Conservation (phyloP, 73 alveolate genomes). For the Durusdinium trenchii region DNA sequence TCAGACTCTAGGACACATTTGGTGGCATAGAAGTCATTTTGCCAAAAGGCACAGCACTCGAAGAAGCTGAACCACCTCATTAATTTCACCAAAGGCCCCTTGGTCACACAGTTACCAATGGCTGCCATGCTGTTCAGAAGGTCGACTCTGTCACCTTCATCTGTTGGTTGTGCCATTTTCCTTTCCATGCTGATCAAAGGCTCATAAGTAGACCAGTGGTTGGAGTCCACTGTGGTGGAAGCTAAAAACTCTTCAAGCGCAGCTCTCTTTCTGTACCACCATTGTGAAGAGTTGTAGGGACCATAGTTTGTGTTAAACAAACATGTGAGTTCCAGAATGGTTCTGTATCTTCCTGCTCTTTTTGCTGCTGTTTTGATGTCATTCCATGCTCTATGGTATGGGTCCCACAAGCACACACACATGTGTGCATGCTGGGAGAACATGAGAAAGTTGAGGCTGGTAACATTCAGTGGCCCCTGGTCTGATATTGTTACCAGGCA, state of each 20-base stretch:
- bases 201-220: background rate
- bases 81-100: background rate
- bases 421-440: background rate
- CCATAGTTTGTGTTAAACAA: background rate
- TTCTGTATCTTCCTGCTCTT: background rate
- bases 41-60: background rate
- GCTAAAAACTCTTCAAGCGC: background rate
- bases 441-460: background rate
- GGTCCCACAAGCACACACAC: background rate
- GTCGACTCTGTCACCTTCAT: background rate
- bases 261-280: background rate
- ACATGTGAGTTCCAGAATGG: background rate
- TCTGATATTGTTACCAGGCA: background rate
- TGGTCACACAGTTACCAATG: background rate
- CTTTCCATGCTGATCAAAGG: conserved; percentile 25
- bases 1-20: background rate
- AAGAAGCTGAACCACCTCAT: background rate
- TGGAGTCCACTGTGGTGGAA: too few relatives aligned
- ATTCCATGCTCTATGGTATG: conserved; percentile 31
- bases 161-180: background rate
- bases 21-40: background rate
- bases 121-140: background rate
- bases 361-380: conserved; percentile 16
- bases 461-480: background rate
- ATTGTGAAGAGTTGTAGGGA: background rate